Evolutionary conservation across 495 filamentous ascomycete species (phyloP).

Genomic region (Staphylotrichum tortipilum): DNA sequence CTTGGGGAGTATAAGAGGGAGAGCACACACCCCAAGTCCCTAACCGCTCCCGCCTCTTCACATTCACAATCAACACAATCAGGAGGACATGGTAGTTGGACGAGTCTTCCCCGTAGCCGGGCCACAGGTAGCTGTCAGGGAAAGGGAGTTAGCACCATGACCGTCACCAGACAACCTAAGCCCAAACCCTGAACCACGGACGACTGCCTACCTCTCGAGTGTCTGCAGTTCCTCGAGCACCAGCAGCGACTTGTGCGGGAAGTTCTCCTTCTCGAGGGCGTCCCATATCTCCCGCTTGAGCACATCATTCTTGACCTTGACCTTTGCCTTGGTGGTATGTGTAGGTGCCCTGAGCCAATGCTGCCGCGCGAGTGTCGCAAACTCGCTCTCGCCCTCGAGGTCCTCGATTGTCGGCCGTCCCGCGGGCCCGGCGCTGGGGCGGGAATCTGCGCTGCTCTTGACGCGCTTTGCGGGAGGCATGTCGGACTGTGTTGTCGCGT

Average conservation of each 20-base stretch:
- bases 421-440: constrained; percentile 26
- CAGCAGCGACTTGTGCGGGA: constrained; percentile 67
- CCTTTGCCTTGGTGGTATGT: constrained; percentile 50
- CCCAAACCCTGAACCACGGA: too few relatives aligned
- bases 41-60: constrained; percentile 79
- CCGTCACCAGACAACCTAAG: too few relatives aligned
- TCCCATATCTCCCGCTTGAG: constrained; percentile 90
- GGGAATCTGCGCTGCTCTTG: constrained; percentile 35
- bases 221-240: constrained; percentile 85
- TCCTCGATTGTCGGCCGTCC: constrained; percentile 34
- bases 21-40: constrained; percentile 62
- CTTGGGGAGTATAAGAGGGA: too few relatives aligned
- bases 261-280: constrained; percentile 68
- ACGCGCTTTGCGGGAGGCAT: constrained; percentile 45
- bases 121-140: constrained; percentile 76
- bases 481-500: too few relatives aligned
- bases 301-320: constrained; percentile 76
- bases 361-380: constrained; percentile 71
- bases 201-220: constrained; percentile 60
- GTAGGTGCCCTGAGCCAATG: constrained; percentile 69
- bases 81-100: constrained; percentile 87
- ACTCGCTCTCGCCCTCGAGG: constrained; percentile 67
- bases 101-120: constrained; percentile 77
- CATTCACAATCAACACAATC: constrained; percentile 74
- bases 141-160: constrained; percentile 19